Evolutionary conservation across 495 filamentous ascomycete genomes (phyloP).

Genomic region (Durotheca rogersii): DNA sequence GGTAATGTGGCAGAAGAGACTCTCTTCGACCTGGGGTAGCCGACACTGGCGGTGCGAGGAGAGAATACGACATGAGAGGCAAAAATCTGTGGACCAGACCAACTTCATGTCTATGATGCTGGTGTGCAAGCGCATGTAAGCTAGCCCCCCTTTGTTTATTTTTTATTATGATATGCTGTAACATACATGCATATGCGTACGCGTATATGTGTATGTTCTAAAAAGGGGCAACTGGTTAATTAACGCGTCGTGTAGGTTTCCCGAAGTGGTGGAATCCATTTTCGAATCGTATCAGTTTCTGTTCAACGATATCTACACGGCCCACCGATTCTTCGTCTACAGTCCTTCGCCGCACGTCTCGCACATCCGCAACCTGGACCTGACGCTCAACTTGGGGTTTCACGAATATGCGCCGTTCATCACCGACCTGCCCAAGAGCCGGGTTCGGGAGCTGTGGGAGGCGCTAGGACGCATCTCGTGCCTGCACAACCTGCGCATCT

Average conservation of each 20-base stretch:
- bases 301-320: conserved; percentile 35
- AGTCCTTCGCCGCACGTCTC: conserved; percentile 20
- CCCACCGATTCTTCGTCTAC: conserved; percentile 34
- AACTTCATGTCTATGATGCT: conserved; percentile 36
- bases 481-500: conserved; percentile 31
- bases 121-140: conserved; percentile 36
- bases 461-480: conserved; percentile 22
- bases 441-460: conserved; percentile 20
- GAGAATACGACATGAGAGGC: conserved; percentile 22
- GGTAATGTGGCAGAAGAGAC: conserved; percentile 34
- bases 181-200: too few species aligned
- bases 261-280: conserved; percentile 33
- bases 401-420: conserved; percentile 30
- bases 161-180: too few species aligned
- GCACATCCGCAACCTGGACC: conserved; percentile 29
- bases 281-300: conserved; percentile 32
- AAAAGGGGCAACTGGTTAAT: too few species aligned
- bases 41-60: conserved; percentile 38
- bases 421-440: conserved; percentile 7
- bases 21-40: conserved; percentile 34
- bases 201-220: too few species aligned
- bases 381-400: conserved; percentile 33
- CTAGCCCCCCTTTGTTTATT: not conserved
- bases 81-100: conserved; percentile 29
- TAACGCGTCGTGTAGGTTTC: too few species aligned